These are phyloP conservation scores for Leptographium flavum DNA, from an alignment of 2,329 filamentous ascomycete genomes.

Conservation along the genomic window DNA sequence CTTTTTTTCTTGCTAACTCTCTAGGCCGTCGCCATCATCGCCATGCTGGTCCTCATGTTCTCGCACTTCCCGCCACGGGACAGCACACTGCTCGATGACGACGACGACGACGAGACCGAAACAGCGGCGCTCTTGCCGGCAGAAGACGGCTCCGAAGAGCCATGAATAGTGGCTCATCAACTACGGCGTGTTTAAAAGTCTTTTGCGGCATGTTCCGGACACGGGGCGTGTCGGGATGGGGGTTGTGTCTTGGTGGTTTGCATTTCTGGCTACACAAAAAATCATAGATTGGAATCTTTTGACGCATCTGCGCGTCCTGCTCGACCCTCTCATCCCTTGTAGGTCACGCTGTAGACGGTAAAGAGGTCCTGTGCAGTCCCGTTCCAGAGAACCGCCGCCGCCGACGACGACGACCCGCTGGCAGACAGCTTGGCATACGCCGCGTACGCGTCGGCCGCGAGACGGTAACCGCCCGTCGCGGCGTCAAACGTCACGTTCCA, in stretches of 20 bases:
- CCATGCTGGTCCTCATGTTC: constrained; percentile 24
- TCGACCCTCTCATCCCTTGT: not conserved
- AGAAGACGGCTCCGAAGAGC: not conserved
- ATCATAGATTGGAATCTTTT: too few species aligned
- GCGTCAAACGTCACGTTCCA: constrained; percentile 4
- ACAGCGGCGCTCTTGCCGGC: not conserved
- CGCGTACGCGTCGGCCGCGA: not conserved
- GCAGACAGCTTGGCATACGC: not conserved
- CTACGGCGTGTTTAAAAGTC: too few species aligned
- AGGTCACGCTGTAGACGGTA: constrained; percentile 2
- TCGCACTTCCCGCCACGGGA: constrained; percentile 27
- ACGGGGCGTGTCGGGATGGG: too few species aligned
- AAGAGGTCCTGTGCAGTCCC: not conserved
- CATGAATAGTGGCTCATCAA: too few species aligned
- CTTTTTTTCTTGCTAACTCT: constrained; percentile 7
- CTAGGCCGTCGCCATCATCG: constrained; percentile 37
- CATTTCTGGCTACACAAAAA: too few species aligned
- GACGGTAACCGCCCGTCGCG: not conserved
- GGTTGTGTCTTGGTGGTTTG: too few species aligned
- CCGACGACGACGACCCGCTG: not conserved
- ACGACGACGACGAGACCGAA: not conserved
- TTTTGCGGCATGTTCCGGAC: too few species aligned
- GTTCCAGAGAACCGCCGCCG: not conserved
- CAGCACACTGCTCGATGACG: constrained; percentile 18
- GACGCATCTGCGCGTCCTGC: too few species aligned